A percentile compares a stretch with the other conserved stretches of the same genome.
These are phyloP conservation scores for Raddia guianensis DNA, from an alignment of 176 grass and related monocot species.

Conservation along the genomic window DNA sequence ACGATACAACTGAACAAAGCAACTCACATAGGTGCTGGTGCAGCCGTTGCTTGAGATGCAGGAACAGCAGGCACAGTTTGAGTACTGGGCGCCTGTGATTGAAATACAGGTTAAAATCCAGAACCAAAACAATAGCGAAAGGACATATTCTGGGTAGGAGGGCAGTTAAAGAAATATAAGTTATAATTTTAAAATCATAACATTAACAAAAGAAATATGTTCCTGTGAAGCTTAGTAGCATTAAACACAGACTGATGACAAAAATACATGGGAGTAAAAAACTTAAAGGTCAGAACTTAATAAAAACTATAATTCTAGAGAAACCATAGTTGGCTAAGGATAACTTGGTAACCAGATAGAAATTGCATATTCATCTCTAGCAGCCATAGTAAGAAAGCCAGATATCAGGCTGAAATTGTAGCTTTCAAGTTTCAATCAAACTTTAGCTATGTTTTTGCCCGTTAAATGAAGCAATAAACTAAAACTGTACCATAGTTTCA, in stretches of 20 bases:
- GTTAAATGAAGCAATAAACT: slow-evolving; percentile 28
- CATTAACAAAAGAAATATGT: not conserved
- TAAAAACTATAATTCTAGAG: slow-evolving; percentile 8
- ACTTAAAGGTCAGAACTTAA: not conserved
- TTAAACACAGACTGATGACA: slow-evolving; percentile 7
- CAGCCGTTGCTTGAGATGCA: slow-evolving; percentile 54
- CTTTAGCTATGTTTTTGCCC: not conserved
- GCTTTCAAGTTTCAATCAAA: not conserved
- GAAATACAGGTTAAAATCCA: slow-evolving; percentile 26
- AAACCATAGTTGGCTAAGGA: slow-evolving; percentile 1
- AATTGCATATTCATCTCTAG: not conserved
- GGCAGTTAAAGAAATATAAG: slow-evolving; percentile 41
- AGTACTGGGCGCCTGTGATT: slow-evolving; percentile 56
- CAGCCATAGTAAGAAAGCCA: not conserved
- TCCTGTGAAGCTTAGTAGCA: not conserved
- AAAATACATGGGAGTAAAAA: not conserved
- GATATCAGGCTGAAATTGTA: not conserved
- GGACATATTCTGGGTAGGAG: slow-evolving; percentile 44
- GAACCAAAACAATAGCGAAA: slow-evolving; percentile 10
- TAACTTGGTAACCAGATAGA: not conserved
- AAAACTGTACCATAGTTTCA: not conserved
- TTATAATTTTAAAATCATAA: slow-evolving; percentile 21
- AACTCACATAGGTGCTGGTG: slow-evolving; percentile 54
- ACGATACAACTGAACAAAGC: slow-evolving; percentile 11
- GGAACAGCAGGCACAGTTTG: slow-evolving; percentile 54